Evolutionary conservation across 2,329 filamentous ascomycete genomes (phyloP), one percentile per base, ranked within the genome.

Genomic region (Ascocoryne sarcoides): DNA sequence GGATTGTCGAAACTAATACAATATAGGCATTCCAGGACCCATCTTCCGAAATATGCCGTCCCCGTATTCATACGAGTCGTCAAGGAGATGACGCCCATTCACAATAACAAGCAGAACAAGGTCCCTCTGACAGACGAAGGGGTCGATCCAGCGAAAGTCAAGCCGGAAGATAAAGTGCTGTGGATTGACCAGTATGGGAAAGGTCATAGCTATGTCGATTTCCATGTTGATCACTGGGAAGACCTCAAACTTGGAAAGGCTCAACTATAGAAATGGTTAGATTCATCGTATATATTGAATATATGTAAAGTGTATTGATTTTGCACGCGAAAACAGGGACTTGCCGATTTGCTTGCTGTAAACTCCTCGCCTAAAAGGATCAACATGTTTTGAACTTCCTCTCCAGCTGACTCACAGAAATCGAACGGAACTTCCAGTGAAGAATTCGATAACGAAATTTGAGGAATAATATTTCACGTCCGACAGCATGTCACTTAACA

Each of bases 81-180:
- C 16, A 63, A 70, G 31, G 65, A 65, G 26, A 68, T 71, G 41
- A 74, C 69, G 18, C 73, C 79, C 4, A 82, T 77, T 52, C 79
- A 84, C 56, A 89, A 87, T 52, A 82, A 86, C 58, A 89, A 89
- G 63, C 83, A 87, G 62, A 84, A 86, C 56, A 89, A 89, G 59
- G 72, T 79, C 2, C 78, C 78, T 0, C 63, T 87, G 33, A 69
- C 80, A 52, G 72, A 74, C 33, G 79, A 84, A 47, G 82, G 81
- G 0, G 71, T 84, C 10, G 73, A 84, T 56, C 71, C 75, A 2
- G 60, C 60, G 17, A 67, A 67, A 54, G 62, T 69, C 4, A 55
- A 61, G 16, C 49, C 49, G 1, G 57, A 60, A 2, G 70, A 73
- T 39, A 53, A 60, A 19, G 41, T 75, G 3, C 60, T 68, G 17